phyloP scores from a whole-genome alignment of 768 basidiomycete genomes.

The Boletellus emodensis region DNA sequence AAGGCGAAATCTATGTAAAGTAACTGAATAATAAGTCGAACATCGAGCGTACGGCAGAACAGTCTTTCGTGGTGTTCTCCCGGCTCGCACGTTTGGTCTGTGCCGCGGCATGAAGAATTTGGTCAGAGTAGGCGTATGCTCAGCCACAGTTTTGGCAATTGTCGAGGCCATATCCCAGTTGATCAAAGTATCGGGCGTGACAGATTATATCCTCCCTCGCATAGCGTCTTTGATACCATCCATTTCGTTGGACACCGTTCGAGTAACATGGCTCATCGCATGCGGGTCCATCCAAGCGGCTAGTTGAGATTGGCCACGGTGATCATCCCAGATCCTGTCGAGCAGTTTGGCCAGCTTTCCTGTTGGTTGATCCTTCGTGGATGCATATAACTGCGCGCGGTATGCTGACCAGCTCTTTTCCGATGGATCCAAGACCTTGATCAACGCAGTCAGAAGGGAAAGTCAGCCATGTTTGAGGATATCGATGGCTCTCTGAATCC shows the following conservation, averaged over 20 bases:
- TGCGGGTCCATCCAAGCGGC: not conserved
- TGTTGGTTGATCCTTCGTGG: not conserved
- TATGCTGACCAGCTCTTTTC: not conserved
- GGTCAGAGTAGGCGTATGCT: not conserved
- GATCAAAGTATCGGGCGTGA: not conserved
- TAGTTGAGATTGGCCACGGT: not conserved
- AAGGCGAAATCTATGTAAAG: not conserved
- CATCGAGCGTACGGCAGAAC: not conserved
- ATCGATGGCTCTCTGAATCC: not conserved
- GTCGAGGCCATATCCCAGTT: not conserved
- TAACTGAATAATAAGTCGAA: not conserved
- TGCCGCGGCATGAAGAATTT: not conserved
- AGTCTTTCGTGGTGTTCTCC: not conserved
- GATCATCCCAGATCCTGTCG: not conserved
- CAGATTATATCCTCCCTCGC: not conserved
- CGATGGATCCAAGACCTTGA: not conserved
- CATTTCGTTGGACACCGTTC: not conserved
- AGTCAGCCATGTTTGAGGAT: not conserved
- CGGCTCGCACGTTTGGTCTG: not conserved
- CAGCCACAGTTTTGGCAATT: not conserved
- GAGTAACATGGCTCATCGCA: not conserved
- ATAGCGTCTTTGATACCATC: not conserved
- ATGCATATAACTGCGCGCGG: not conserved
- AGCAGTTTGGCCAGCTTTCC: not conserved
- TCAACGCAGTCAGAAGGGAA: not conserved